Evolutionary conservation across 164 flowering plant species (phyloP).

Genomic region (Vitis rotundifolia): DNA sequence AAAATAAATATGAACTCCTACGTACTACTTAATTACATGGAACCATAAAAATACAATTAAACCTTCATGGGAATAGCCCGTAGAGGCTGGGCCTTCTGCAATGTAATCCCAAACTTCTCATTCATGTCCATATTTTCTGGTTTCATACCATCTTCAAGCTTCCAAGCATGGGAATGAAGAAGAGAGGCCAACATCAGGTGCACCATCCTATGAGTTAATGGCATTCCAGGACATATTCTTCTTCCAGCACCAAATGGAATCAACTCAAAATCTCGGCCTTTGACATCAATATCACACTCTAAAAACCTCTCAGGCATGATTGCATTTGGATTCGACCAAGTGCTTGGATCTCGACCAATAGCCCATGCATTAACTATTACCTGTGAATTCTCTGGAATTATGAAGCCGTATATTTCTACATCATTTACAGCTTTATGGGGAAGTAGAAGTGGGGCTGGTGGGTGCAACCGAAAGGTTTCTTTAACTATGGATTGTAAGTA

Average conservation of each 20-base stretch:
- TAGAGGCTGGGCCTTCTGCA: too few species aligned
- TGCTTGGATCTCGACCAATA: conserved; percentile 29
- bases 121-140: too few species aligned
- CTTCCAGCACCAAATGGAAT: conserved; percentile 33
- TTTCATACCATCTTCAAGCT: too few species aligned
- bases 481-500: conserved; percentile 30
- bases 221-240: conserved; percentile 34
- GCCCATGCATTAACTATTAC: conserved; percentile 41
- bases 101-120: too few species aligned
- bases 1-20: too few species aligned
- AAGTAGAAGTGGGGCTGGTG: conserved; percentile 19
- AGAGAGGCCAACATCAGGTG: conserved; percentile 25
- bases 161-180: neutral
- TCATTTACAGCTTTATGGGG: conserved; percentile 26
- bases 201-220: conserved; percentile 26
- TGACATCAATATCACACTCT: conserved; percentile 10
- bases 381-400: conserved; percentile 33
- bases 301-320: conserved; percentile 47
- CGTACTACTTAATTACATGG: too few species aligned
- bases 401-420: conserved; percentile 29
- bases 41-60: too few species aligned
- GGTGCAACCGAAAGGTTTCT: conserved; percentile 30
- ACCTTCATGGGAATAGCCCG: too few species aligned
- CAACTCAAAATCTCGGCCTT: conserved; percentile 29
- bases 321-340: conserved; percentile 28